Base-by-base conservation (phyloP, 164 flowering plant genomes). In the Piper longum region DNA sequence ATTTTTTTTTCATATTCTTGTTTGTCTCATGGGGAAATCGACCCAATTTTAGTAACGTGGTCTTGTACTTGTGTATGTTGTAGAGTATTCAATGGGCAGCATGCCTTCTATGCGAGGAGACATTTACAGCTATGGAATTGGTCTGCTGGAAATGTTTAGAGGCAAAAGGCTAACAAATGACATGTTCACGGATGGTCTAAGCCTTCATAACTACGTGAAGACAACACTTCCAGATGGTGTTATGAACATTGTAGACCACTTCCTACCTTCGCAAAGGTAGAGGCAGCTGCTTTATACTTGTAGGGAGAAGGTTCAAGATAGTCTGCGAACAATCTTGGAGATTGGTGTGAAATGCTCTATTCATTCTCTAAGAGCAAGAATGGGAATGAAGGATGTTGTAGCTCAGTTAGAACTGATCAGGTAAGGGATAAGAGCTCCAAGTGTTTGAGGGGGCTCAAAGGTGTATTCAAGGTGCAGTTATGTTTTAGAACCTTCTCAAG, bases 71-170 rank as follows among this genome's bases (percentile, higher is more conserved):
- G 36, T 4, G 8, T 14, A 39, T 26, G 7, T n/a, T 70, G 71
- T 83, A 85, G 96, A 89, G 69, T 87, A 89, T 64, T 93, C 87
- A 40, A 54, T 85, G 79, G 97, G 97, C 7, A 80, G 70, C 63
- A 66, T 70, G 0, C 92, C 88, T 17, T 88, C 97, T 16, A 79
- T 82, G 2, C 69, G 85, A 62, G 92, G 92, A 66, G 97, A 90
- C 66, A 91, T 90, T 0, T 88, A 77, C 71, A 90, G 97, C 65
- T 88, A 75, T 51, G 97, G 97, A 7, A 84, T 90, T 0, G 75
- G 88, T 5, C 61, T 90, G 64, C 44, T 90, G 56, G 95, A 90
- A 72, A 82, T 85, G 8, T 58, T 86, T n/a, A 77, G 81, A 4
- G 83, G 92, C 43, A 83, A 72, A 61, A 81, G 97, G 0, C 95